These are phyloP conservation scores for Xylaria polymorpha DNA, from an alignment of 2,329 filamentous ascomycete species.

Conservation along the genomic window DNA sequence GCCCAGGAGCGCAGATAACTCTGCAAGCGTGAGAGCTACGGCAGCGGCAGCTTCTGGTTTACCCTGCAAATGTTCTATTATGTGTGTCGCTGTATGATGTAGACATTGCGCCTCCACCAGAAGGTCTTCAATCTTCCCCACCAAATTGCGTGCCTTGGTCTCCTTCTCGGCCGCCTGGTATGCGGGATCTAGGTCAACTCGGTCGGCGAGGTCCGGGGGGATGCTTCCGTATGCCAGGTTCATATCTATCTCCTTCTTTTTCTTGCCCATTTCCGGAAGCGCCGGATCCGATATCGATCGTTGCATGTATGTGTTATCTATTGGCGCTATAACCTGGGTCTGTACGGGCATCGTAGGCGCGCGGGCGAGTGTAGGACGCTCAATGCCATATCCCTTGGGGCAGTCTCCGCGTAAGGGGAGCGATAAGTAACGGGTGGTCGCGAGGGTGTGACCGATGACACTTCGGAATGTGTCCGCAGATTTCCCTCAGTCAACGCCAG, in stretches of 20 bases:
- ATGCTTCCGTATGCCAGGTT: constrained; percentile 90
- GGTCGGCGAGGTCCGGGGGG: constrained; percentile 70
- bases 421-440: constrained; percentile 54
- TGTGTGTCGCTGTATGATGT: constrained; percentile 83
- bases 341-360: constrained; percentile 44
- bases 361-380: constrained; percentile 53
- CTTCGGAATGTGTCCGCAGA: constrained; percentile 64
- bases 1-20: constrained; percentile 82
- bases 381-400: constrained; percentile 57
- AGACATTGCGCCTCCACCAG: constrained; percentile 90
- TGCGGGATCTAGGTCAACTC: constrained; percentile 53
- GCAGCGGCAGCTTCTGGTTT: constrained; percentile 90
- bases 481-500: constrained; percentile 64
- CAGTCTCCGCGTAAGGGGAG: constrained; percentile 58
- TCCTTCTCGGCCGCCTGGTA: constrained; percentile 70
- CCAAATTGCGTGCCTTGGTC: constrained; percentile 64
- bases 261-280: constrained; percentile 45
- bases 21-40: constrained; percentile 90
- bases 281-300: constrained; percentile 57
- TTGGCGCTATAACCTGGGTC: constrained; percentile 37
- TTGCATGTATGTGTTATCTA: constrained; percentile 42
- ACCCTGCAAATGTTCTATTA: constrained; percentile 81
- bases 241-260: constrained; percentile 77
- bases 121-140: constrained; percentile 79
- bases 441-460: constrained; percentile 62